Conservation (phyloP, 441 rosid species). For the Eugenia klotzschiana region DNA sequence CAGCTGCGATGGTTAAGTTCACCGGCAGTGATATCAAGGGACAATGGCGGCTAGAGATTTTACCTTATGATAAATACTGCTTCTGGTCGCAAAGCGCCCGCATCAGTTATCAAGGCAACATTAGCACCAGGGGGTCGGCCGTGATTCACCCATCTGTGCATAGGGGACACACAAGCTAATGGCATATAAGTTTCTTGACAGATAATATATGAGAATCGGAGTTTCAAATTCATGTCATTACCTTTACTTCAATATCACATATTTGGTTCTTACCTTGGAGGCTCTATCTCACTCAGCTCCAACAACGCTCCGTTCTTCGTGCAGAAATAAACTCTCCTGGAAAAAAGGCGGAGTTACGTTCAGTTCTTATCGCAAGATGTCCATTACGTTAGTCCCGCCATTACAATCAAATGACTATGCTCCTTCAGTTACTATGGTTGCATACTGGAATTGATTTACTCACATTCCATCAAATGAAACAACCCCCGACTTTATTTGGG, state of each 20-base stretch:
- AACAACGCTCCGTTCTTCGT: slow-evolving; percentile 34
- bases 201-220: not conserved
- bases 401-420: not conserved
- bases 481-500: slow-evolving; percentile 41
- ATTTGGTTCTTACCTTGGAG: slow-evolving; percentile 32
- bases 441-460: slow-evolving; percentile 11
- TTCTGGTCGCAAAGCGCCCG: slow-evolving; percentile 28
- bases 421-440: not conserved
- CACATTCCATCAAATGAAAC: slow-evolving; percentile 40
- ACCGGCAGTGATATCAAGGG: not conserved
- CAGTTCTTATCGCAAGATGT: not conserved
- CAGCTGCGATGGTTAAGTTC: not conserved
- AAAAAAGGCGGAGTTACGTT: not conserved
- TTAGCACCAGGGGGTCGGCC: slow-evolving; percentile 54
- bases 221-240: not conserved
- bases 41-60: not conserved
- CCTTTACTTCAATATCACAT: not conserved
- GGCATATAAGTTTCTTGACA: not conserved
- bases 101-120: slow-evolving; percentile 48
- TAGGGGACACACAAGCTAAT: slow-evolving; percentile 11
- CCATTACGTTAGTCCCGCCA: not conserved
- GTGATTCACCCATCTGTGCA: slow-evolving; percentile 54
- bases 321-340: slow-evolving; percentile 55
- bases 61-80: slow-evolving; percentile 49
- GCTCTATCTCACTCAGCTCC: slow-evolving; percentile 39